phyloP scores from a whole-genome alignment of 306 rosid species.

The Prunus mira region DNA sequence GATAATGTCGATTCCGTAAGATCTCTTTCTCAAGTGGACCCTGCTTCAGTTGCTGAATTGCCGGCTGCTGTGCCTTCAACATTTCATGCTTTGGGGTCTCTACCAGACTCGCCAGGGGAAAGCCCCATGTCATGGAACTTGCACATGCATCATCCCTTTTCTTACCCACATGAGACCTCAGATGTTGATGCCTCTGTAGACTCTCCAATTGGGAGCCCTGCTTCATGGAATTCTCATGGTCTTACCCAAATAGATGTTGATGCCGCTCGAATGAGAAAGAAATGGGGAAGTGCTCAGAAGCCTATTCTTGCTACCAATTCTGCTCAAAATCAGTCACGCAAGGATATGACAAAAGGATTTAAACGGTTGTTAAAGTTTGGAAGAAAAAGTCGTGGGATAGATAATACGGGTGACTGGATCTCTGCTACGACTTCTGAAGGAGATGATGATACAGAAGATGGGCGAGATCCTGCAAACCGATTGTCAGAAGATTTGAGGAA shows the following conservation, averaged over 20 bases:
- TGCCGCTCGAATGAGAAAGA: slow-evolving; percentile 95
- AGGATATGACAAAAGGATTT: slow-evolving; percentile 91
- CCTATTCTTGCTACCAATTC: slow-evolving; percentile 73
- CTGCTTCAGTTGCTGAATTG: slow-evolving; percentile 59
- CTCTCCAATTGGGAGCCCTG: slow-evolving; percentile 96
- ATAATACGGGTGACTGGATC: slow-evolving; percentile 81
- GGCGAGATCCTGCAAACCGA: slow-evolving; percentile 79
- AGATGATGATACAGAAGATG: slow-evolving; percentile 95
- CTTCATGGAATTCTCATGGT: slow-evolving; percentile 87
- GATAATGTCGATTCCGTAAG: slow-evolving; percentile 65
- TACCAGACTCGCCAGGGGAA: slow-evolving; percentile 85
- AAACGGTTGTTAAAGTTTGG: slow-evolving; percentile 90
- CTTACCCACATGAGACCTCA: slow-evolving; percentile 77
- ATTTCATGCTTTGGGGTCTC: slow-evolving; percentile 55
- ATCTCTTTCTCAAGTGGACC: slow-evolving; percentile 72
- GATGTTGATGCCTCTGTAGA: slow-evolving; percentile 87
- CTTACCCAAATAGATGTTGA: slow-evolving; percentile 75
- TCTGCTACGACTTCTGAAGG: slow-evolving; percentile 99
- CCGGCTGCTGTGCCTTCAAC: slow-evolving; percentile 52
- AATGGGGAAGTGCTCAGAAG: slow-evolving; percentile 98
- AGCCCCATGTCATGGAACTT: slow-evolving; percentile 95
- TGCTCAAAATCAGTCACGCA: slow-evolving; percentile 80
- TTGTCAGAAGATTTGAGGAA: slow-evolving; percentile 93
- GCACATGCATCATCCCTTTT: slow-evolving; percentile 62
- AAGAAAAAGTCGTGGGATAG: slow-evolving; percentile 90